Percentiles rank a stretch among this genome's conserved stretches.
Evolutionary conservation across 2,329 filamentous ascomycete genomes (phyloP).

Genomic region (Ophiocordyceps camponoti-leonardi): DNA sequence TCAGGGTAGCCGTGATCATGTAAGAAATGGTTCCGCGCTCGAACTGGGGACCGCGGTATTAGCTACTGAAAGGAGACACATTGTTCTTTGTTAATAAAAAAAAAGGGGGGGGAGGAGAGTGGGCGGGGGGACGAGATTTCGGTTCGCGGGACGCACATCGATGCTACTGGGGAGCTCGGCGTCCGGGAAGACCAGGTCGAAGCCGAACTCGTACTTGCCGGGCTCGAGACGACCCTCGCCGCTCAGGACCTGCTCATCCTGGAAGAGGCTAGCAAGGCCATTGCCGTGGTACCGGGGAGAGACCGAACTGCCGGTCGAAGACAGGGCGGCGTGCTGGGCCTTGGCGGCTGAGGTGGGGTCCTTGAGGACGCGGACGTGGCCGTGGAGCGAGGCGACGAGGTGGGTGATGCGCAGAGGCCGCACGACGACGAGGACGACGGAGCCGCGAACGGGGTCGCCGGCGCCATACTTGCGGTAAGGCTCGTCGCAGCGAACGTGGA

Average conservation of each 20-base stretch:
- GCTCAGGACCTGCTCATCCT: constrained; percentile 66
- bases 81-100: background rate
- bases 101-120: no score
- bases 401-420: constrained; percentile 67
- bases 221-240: constrained; percentile 60
- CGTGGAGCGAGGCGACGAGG: constrained; percentile 60
- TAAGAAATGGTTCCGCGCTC: constrained; percentile 89
- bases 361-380: constrained; percentile 66
- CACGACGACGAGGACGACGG: constrained; percentile 53
- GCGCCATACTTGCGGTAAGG: constrained; percentile 62
- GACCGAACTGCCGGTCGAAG: constrained; percentile 17
- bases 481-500: constrained; percentile 60
- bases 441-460: constrained; percentile 57
- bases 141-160: constrained; percentile 45
- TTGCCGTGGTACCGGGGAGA: constrained; percentile 50
- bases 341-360: constrained; percentile 41
- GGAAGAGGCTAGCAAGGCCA: constrained; percentile 64
- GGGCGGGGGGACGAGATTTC: background rate
- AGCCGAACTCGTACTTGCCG: constrained; percentile 65
- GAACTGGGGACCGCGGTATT: constrained; percentile 42
- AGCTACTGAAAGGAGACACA: constrained; percentile 1
- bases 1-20: constrained; percentile 76
- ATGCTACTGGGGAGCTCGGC: constrained; percentile 76
- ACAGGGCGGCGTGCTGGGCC: constrained; percentile 25
- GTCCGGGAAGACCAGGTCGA: constrained; percentile 52